Evolutionary conservation across 108 stramenopile species (phyloP).

Genomic region (Cylindrotheca closterium): DNA sequence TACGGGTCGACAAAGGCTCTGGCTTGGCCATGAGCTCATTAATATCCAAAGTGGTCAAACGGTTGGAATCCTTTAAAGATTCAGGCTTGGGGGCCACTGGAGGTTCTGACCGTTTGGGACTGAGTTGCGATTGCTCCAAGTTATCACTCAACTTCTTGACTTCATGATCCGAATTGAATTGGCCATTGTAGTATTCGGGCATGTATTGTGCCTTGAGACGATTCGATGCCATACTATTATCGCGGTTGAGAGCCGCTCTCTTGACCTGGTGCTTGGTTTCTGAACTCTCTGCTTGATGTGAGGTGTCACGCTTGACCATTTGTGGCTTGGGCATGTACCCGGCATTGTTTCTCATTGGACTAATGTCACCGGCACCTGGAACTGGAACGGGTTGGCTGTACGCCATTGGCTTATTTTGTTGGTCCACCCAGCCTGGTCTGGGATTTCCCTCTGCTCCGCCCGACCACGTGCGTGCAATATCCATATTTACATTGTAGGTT

Average conservation of each 20-base stretch:
- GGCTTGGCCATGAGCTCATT: slow-evolving; percentile 46
- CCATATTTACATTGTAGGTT: slow-evolving; percentile 34
- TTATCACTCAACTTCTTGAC: slow-evolving; percentile 58
- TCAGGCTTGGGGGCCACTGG: slow-evolving; percentile 15
- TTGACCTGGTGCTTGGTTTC: slow-evolving; percentile 76
- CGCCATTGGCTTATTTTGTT: neutral
- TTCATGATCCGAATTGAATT: slow-evolving; percentile 46
- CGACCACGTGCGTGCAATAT: slow-evolving; percentile 37
- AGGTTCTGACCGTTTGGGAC: neutral
- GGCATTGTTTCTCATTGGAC: neutral
- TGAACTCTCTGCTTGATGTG: slow-evolving; percentile 69
- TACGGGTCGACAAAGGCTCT: slow-evolving; percentile 33
- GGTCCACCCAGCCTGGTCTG: slow-evolving; percentile 17
- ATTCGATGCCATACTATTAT: slow-evolving; percentile 67
- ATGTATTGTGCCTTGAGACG: slow-evolving; percentile 62
- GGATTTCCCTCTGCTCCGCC: slow-evolving; percentile 10
- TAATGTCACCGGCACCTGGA: neutral
- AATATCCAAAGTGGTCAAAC: slow-evolving; percentile 39
- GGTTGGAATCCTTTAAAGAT: slow-evolving; percentile 6
- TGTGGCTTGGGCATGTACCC: slow-evolving; percentile 47
- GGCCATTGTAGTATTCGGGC: slow-evolving; percentile 30
- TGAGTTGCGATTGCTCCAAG: slow-evolving; percentile 32
- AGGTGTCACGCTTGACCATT: slow-evolving; percentile 80
- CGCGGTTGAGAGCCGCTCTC: slow-evolving; percentile 69
- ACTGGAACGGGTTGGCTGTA: slow-evolving; percentile 11